Evolutionary conservation across 352 stramenopile species (phyloP).

Genomic region (Thalassiosira pacifica): DNA sequence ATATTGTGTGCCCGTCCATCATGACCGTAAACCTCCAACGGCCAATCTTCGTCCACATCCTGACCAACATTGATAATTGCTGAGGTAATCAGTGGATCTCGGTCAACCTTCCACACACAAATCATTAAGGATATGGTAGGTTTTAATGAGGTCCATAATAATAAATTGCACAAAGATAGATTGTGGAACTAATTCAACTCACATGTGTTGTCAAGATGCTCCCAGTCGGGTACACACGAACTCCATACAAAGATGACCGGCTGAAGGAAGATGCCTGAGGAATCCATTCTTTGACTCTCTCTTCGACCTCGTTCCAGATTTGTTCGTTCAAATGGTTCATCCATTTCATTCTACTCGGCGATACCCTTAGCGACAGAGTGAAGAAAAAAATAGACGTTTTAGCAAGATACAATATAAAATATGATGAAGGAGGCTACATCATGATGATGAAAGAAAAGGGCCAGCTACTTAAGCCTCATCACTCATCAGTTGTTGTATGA

Average conservation of each 20-base stretch:
- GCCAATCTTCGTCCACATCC: conserved; percentile 80
- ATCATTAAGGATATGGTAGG: no score
- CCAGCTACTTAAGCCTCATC: no score
- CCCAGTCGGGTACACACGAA: conserved; percentile 75
- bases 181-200: no score
- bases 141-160: no score
- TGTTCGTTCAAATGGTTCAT: conserved; percentile 17
- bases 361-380: no score
- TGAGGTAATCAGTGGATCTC: conserved; percentile 77
- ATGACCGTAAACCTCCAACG: conserved; percentile 88
- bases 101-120: no score
- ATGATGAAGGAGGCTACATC: no score
- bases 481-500: no score
- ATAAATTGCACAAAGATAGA: no score
- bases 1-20: conserved; percentile 85
- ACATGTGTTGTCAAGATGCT: conserved; percentile 79
- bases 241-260: conserved; percentile 79
- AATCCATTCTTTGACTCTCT: conserved; percentile 26
- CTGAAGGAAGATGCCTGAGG: conserved; percentile 24
- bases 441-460: no score
- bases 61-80: conserved; percentile 87
- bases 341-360: conserved; percentile 21
- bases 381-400: no score
- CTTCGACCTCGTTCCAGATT: conserved; percentile 33
- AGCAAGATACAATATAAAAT: no score